Evolutionary conservation across 768 basidiomycete species (phyloP).

Genomic region (Saitozyma podzolica): DNA sequence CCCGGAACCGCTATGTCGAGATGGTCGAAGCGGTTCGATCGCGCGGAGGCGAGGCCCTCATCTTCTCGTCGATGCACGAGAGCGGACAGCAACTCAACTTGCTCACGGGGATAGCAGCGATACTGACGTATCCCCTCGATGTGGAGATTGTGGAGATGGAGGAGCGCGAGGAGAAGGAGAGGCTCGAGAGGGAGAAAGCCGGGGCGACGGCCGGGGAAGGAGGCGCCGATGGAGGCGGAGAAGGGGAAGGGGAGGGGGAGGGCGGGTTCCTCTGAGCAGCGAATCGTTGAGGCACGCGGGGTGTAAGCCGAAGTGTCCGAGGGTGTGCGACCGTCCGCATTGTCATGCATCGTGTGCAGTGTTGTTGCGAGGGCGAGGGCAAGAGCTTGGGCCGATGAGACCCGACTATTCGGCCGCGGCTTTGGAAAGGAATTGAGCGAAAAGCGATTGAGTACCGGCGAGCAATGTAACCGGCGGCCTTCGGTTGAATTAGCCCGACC

Average conservation of each 20-base stretch:
- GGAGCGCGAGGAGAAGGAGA: conserved; percentile 67
- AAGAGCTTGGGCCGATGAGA: too few species aligned
- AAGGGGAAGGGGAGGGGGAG: neutral
- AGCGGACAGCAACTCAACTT: conserved; percentile 98
- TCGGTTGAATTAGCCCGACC: too few species aligned
- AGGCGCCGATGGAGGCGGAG: conserved; percentile 14
- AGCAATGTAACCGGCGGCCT: too few species aligned
- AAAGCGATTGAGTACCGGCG: too few species aligned
- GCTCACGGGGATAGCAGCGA: conserved; percentile 89
- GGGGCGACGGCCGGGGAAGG: conserved; percentile 12
- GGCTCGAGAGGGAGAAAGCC: conserved; percentile 35
- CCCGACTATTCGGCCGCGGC: too few species aligned
- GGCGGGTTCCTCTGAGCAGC: neutral
- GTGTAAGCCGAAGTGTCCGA: neutral
- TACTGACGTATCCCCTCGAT: conserved; percentile 92
- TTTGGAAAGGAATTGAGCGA: too few species aligned
- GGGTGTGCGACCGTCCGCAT: neutral
- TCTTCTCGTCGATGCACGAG: conserved; percentile 99
- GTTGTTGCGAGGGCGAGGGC: too few species aligned
- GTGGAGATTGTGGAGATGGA: conserved; percentile 92
- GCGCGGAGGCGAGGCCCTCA: conserved; percentile 88
- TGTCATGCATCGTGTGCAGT: too few species aligned
- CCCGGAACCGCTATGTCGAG: conserved; percentile 78
- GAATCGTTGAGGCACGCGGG: neutral
- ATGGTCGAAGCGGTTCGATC: conserved; percentile 85